A percentile compares a stretch with the other conserved stretches of the same genome.
phyloP scores from a whole-genome alignment of 164 flowering plant genomes.

The Vitis labrusca region DNA sequence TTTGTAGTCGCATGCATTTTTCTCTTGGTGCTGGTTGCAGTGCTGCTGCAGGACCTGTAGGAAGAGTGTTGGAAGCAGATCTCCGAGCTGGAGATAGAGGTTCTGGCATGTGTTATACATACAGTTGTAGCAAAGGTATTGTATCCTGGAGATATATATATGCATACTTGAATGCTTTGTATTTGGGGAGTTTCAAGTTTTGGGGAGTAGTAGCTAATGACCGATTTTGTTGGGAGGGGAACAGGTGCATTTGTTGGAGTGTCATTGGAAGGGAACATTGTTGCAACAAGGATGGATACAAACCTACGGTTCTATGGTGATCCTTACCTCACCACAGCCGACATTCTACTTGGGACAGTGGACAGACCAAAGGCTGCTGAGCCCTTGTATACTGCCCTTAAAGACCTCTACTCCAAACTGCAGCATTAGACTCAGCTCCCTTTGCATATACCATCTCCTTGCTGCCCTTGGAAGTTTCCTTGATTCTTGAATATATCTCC shows the following conservation, averaged over 20 bases:
- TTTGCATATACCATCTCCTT: neutral
- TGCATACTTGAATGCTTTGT: no score
- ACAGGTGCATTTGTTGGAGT: constrained; percentile 96
- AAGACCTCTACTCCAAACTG: constrained; percentile 48
- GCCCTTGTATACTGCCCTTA: constrained; percentile 69
- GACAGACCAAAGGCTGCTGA: constrained; percentile 87
- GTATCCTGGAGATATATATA: neutral
- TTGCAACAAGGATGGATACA: constrained; percentile 82
- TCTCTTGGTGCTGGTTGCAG: constrained; percentile 98
- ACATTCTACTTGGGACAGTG: constrained; percentile 86
- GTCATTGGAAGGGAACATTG: constrained; percentile 86
- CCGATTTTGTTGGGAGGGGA: neutral
- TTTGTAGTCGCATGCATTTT: constrained; percentile 94
- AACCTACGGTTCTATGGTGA: constrained; percentile 91
- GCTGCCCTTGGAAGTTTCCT: neutral
- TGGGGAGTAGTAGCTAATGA: neutral
- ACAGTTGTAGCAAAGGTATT: constrained; percentile 96
- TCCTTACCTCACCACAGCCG: constrained; percentile 81
- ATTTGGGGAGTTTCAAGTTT: neutral
- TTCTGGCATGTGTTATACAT: constrained; percentile 92
- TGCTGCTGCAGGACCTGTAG: constrained; percentile 97
- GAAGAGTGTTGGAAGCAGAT: constrained; percentile 97
- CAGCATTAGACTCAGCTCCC: constrained; percentile 5
- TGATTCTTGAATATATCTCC: no score
- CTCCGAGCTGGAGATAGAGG: constrained; percentile 95